These are phyloP conservation scores for Hordeum pubiflorum DNA, from an alignment of 202 grass and related monocot species.

Conservation along the genomic window DNA sequence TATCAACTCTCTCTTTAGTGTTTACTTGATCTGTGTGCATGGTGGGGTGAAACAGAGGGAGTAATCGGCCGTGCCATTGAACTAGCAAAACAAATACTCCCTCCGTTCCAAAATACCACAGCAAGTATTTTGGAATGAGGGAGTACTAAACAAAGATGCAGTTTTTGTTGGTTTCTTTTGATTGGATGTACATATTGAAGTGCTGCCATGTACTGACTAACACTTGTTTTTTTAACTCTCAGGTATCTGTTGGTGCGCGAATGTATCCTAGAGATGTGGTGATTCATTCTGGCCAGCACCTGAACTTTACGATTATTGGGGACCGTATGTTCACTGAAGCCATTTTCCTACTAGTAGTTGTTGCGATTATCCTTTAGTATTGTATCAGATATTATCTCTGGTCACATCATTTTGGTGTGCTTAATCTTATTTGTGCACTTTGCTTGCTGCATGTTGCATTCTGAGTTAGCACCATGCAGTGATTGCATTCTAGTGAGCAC, in stretches of 20 bases:
- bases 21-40: not conserved
- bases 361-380: not conserved
- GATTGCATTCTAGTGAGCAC: not conserved
- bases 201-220: not conserved
- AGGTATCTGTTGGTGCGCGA: conserved; percentile 80
- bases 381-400: not conserved
- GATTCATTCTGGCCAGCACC: conserved; percentile 52
- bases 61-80: not conserved
- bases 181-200: not conserved
- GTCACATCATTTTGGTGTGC: conserved; percentile 3
- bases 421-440: conserved; percentile 4
- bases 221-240: conserved; percentile 7
- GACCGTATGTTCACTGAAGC: conserved; percentile 45
- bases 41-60: not conserved
- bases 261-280: conserved; percentile 60
- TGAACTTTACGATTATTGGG: conserved; percentile 66
- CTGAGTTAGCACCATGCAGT: not conserved
- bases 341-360: not conserved
- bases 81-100: not conserved
- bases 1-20: too few relatives aligned
- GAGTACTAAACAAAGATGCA: not conserved
- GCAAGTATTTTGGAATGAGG: too few relatives aligned
- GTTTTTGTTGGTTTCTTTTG: not conserved
- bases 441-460: conserved; percentile 4
- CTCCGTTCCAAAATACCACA: too few relatives aligned